Percentiles rank a stretch among this genome's conserved stretches.
Conservation (phyloP, 441 rosid species). For the Biscutella laevigata region DNA sequence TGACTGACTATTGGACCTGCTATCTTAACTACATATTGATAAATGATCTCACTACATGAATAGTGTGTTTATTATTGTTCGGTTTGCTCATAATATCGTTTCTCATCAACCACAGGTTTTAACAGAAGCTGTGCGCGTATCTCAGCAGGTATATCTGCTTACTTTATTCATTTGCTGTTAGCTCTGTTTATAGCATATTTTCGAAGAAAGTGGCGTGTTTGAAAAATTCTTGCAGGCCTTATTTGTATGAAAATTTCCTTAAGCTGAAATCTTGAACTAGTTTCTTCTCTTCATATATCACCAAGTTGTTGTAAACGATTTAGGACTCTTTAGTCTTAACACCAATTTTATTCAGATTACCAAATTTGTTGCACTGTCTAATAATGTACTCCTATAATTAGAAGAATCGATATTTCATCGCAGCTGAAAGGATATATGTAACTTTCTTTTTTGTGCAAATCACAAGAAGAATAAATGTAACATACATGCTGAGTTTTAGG, state of each 20-base stretch:
- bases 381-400: neutral
- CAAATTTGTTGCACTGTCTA: neutral
- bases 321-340: neutral
- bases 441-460: no score
- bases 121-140: slow-evolving; percentile 81
- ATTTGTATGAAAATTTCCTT: slow-evolving; percentile 10
- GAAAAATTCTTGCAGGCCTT: neutral
- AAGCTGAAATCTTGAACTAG: slow-evolving; percentile 6
- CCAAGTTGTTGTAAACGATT: neutral
- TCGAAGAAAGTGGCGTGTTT: slow-evolving; percentile 13
- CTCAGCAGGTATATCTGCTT: slow-evolving; percentile 62
- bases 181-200: slow-evolving; percentile 1
- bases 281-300: neutral
- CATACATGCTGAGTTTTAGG: neutral
- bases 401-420: neutral
- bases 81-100: slow-evolving; percentile 16
- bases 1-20: neutral
- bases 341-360: neutral
- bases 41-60: neutral
- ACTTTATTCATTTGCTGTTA: slow-evolving; percentile 1
- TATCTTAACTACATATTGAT: slow-evolving; percentile 6
- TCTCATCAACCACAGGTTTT: slow-evolving; percentile 53
- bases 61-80: neutral
- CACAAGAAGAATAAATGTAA: no score
- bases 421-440: neutral